These are phyloP conservation scores for Fusarium guadeloupense DNA, from an alignment of 2,329 filamentous ascomycete species.

Conservation along the genomic window DNA sequence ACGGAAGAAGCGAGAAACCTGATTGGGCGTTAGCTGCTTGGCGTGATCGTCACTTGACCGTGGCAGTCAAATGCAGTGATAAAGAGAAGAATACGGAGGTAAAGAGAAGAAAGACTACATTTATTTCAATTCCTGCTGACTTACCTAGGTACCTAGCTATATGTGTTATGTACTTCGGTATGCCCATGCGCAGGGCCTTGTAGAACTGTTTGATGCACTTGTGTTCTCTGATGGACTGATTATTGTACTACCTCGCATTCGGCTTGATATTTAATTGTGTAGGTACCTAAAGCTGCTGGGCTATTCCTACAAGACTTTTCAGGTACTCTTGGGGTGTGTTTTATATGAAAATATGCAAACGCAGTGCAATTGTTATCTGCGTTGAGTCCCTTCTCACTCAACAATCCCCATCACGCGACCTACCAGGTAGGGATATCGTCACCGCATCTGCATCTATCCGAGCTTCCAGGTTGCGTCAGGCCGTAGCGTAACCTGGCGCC, in stretches of 20 bases:
- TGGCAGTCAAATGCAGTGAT: neutral
- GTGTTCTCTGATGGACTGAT: too few relatives aligned
- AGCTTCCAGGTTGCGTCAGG: neutral
- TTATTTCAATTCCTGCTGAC: too few relatives aligned
- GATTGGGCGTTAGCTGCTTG: constrained; percentile 27
- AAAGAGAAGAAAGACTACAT: too few relatives aligned
- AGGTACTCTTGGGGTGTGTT: neutral
- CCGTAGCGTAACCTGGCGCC: constrained; percentile 4
- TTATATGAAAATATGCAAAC: neutral
- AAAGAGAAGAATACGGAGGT: too few relatives aligned
- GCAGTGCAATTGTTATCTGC: neutral
- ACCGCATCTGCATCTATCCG: constrained; percentile 7
- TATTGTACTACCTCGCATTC: too few relatives aligned
- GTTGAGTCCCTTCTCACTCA: neutral
- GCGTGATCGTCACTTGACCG: constrained; percentile 38
- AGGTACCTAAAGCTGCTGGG: too few relatives aligned
- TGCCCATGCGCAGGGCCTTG: too few relatives aligned
- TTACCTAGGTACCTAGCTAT: too few relatives aligned
- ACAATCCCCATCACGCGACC: constrained; percentile 33
- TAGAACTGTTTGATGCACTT: too few relatives aligned
- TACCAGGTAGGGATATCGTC: neutral
- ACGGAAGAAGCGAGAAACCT: constrained; percentile 3
- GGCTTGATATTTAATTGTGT: too few relatives aligned
- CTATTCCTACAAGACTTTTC: too few relatives aligned
- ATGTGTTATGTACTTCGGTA: too few relatives aligned